phyloP scores from a whole-genome alignment of 306 rosid species.

The barrel medic (Medicago truncatula) region DNA sequence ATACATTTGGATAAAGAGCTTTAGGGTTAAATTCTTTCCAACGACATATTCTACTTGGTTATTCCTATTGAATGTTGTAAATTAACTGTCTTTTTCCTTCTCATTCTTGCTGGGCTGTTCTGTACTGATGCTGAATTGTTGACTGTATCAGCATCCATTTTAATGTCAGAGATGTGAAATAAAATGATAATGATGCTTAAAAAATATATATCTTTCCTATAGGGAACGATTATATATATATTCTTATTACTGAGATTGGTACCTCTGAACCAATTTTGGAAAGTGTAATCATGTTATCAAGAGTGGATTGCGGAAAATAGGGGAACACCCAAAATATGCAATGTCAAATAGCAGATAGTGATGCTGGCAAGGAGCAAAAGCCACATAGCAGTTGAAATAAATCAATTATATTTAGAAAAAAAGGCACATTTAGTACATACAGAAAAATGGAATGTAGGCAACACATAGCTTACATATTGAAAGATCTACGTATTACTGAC shows the following conservation, averaged over 20 bases:
- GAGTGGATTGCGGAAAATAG: too few species aligned
- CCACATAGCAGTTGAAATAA: too few species aligned
- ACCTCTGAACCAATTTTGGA: slow-evolving; percentile 7
- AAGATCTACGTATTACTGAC: background rate
- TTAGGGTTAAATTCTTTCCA: slow-evolving; percentile 4
- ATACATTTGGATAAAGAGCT: slow-evolving; percentile 3
- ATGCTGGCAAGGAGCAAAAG: too few species aligned
- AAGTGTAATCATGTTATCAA: too few species aligned
- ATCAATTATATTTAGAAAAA: too few species aligned
- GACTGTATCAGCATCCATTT: slow-evolving; percentile 4
- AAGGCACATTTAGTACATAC: background rate
- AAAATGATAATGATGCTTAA: slow-evolving; percentile 23
- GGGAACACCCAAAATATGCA: too few species aligned
- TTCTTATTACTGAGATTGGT: background rate
- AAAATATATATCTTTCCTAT: background rate
- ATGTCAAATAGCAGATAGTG: too few species aligned
- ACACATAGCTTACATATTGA: background rate
- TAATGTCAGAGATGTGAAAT: slow-evolving; percentile 19
- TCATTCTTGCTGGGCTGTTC: background rate
- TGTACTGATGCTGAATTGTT: slow-evolving; percentile 14
- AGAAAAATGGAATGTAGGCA: background rate
- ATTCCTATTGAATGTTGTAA: too few species aligned
- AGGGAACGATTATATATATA: too few species aligned
- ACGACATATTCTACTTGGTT: too few species aligned
- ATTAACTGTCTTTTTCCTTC: background rate